phyloP scores from a whole-genome alignment of 2,329 filamentous ascomycete genomes.

The Aureobasidium sp. region DNA sequence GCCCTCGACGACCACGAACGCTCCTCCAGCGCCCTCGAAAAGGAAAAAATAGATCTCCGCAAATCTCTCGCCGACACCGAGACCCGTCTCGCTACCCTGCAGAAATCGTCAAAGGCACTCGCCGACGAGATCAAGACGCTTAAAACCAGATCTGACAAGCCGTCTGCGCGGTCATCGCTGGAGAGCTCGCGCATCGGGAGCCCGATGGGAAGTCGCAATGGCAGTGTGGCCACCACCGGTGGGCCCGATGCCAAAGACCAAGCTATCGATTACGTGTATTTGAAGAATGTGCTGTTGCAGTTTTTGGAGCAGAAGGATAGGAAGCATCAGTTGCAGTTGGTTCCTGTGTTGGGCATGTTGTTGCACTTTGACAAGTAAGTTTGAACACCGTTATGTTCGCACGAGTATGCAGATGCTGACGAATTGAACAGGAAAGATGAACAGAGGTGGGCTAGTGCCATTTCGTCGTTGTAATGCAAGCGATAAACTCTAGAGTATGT shows the following conservation, averaged over 20 bases:
- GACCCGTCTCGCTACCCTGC: slow-evolving; percentile 67
- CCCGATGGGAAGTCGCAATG: slow-evolving; percentile 31
- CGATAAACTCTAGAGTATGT: no score
- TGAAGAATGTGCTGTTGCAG: slow-evolving; percentile 74
- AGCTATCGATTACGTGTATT: slow-evolving; percentile 52
- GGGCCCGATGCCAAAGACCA: slow-evolving; percentile 13
- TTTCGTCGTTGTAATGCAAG: slow-evolving; percentile 42
- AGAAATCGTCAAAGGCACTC: slow-evolving; percentile 56
- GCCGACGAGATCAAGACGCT: slow-evolving; percentile 49
- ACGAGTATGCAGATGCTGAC: slow-evolving; percentile 15
- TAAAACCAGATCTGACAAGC: slow-evolving; percentile 31
- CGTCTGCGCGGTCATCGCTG: slow-evolving; percentile 51
- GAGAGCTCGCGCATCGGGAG: slow-evolving; percentile 46
- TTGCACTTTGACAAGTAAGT: slow-evolving; percentile 68
- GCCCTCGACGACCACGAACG: slow-evolving; percentile 81
- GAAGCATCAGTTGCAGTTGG: slow-evolving; percentile 64
- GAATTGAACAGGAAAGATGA: slow-evolving; percentile 54
- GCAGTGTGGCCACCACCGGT: slow-evolving; percentile 19
- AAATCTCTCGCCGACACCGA: slow-evolving; percentile 71
- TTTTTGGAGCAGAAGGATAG: slow-evolving; percentile 76
- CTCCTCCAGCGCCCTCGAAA: slow-evolving; percentile 75
- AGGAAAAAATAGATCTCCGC: slow-evolving; percentile 67
- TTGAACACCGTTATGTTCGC: not conserved
- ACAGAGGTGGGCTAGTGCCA: slow-evolving; percentile 76
- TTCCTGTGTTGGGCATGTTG: slow-evolving; percentile 69